These are phyloP conservation scores for Geotrichum bryndzae DNA, from an alignment of 1,139 yeast genomes.

Conservation along the genomic window DNA sequence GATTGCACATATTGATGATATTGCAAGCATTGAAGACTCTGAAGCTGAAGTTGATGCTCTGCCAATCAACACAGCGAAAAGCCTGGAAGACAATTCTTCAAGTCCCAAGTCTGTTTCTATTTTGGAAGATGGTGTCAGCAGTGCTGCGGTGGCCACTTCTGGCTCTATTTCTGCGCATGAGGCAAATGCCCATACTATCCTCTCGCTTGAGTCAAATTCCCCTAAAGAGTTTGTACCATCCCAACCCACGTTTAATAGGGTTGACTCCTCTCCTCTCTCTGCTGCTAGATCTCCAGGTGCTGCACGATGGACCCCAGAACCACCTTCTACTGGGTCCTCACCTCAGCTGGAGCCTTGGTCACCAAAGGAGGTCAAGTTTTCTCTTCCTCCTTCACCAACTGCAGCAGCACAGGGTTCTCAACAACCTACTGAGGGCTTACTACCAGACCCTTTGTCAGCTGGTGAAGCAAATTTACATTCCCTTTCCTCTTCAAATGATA, in stretches of 20 bases:
- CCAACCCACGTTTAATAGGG: neutral
- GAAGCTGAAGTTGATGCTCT: neutral
- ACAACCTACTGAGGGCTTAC: neutral
- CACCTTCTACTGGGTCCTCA: conserved; percentile 1
- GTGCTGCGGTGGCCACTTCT: neutral
- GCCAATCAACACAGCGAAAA: neutral
- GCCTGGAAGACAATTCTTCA: neutral
- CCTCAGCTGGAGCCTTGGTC: neutral
- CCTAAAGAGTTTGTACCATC: neutral
- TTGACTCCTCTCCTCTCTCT: neutral
- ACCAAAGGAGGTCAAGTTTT: neutral
- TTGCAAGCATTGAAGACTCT: neutral
- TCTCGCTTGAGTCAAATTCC: neutral
- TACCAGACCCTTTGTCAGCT: neutral
- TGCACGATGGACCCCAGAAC: conserved; percentile 6
- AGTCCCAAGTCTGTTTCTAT: neutral
- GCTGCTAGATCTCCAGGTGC: conserved; percentile 8
- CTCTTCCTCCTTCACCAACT: neutral
- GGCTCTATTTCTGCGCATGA: neutral
- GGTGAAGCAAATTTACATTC: neutral
- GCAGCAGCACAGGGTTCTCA: neutral
- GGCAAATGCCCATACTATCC: neutral
- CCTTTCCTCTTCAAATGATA: conserved; percentile 1
- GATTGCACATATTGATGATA: neutral
- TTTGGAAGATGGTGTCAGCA: neutral